Percentiles rank a stretch among this genome's conserved stretches.
Evolutionary conservation across 208 protist genomes (phyloP).

Genomic region (Balamuthia mandrillaris): DNA sequence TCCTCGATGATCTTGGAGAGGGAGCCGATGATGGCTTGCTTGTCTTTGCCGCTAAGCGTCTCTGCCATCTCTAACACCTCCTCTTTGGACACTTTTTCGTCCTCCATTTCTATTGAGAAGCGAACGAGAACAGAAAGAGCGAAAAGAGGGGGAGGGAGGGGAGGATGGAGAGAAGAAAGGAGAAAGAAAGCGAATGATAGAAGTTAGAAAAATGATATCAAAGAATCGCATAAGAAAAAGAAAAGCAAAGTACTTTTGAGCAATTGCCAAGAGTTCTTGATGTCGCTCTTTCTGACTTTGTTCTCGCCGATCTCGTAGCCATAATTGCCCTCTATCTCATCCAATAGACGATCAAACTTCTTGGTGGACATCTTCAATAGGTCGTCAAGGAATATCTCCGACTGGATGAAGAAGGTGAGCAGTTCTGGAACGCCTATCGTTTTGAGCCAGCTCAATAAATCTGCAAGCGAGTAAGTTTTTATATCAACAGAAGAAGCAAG

Average conservation of each 20-base stretch:
- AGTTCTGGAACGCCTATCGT: background rate
- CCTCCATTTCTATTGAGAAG: no score
- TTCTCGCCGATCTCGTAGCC: background rate
- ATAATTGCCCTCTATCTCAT: background rate
- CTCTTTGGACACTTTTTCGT: background rate
- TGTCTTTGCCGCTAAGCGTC: background rate
- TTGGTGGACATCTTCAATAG: background rate
- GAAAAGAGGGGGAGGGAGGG: background rate
- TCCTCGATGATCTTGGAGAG: background rate
- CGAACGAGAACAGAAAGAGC: no score
- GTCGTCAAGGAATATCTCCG: slow-evolving; percentile 1
- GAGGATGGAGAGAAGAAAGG: background rate
- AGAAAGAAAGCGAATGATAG: background rate
- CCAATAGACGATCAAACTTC: background rate
- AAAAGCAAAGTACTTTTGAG: background rate
- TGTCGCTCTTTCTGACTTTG: background rate
- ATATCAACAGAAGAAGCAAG: background rate
- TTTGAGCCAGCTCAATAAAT: background rate
- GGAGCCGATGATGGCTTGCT: background rate
- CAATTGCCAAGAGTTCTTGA: background rate
- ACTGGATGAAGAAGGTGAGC: background rate
- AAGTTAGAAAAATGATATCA: background rate
- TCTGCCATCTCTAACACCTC: background rate
- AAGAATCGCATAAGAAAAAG: background rate
- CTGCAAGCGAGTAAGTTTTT: background rate